Evolutionary conservation across 2,329 filamentous ascomycete genomes (phyloP).

Genomic region (Aspergillus sp.): DNA sequence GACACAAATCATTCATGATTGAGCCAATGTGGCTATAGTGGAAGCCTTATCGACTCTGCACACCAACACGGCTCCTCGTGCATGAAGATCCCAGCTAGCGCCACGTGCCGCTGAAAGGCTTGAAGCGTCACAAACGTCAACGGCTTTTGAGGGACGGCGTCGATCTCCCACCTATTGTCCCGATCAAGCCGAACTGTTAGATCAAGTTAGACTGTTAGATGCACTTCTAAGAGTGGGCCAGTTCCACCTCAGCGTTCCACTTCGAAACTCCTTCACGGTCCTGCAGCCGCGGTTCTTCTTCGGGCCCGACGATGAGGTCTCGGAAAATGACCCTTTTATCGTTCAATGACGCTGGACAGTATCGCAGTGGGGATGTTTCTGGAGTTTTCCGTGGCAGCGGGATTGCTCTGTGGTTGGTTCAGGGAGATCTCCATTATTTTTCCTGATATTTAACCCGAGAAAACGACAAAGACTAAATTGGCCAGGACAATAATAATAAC

Average conservation of each 20-base stretch:
- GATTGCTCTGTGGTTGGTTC: conserved; percentile 13
- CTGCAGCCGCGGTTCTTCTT: conserved; percentile 22
- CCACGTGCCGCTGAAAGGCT: conserved; percentile 39
- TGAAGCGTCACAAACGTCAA: conserved; percentile 32
- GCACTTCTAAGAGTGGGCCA: not conserved
- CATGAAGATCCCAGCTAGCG: conserved; percentile 45
- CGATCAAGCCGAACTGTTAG: conserved; percentile 32
- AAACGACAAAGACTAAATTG: not conserved
- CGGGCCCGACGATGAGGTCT: conserved; percentile 11
- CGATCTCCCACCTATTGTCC: conserved; percentile 39
- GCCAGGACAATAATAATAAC: conserved; percentile 1
- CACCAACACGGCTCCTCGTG: conserved; percentile 27
- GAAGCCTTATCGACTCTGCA: conserved; percentile 1
- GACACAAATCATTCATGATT: not conserved
- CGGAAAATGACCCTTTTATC: conserved; percentile 8
- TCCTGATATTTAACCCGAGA: conserved; percentile 14
- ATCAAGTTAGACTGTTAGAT: not conserved
- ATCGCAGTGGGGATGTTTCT: conserved; percentile 8
- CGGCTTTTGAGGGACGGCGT: conserved; percentile 43
- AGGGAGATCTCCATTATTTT: conserved; percentile 9
- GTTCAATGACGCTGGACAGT: conserved; percentile 17
- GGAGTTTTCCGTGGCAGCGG: not conserved
- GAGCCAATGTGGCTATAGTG: not conserved
- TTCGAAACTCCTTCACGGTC: conserved; percentile 26
- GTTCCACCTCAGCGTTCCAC: conserved; percentile 25